Percentiles rank a stretch among this genome's conserved stretches.
Evolutionary conservation across 2,329 filamentous ascomycete genomes (phyloP).

Genomic region (Verticillium albo-atrum): DNA sequence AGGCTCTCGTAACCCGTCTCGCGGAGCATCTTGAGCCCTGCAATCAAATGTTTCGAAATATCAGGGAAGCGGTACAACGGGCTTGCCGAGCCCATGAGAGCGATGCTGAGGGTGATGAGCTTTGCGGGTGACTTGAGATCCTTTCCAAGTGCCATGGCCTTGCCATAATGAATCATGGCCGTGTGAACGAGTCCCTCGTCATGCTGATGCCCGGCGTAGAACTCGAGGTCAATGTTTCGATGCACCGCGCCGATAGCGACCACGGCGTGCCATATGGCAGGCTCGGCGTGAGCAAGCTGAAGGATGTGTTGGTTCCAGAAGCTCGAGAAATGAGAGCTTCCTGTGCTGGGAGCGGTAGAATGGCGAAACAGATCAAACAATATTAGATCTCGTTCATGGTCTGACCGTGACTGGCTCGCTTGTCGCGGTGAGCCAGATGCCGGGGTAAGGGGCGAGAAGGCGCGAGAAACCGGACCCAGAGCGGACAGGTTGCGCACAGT

Average conservation of each 20-base stretch:
- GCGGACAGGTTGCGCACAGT: constrained; percentile 20
- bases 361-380: constrained; percentile 30
- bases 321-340: constrained; percentile 19
- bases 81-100: constrained; percentile 24
- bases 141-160: constrained; percentile 21
- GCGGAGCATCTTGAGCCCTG: constrained; percentile 20
- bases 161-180: constrained; percentile 20
- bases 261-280: constrained; percentile 28
- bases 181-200: constrained; percentile 2
- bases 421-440: background rate
- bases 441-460: constrained; percentile 9
- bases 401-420: background rate
- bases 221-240: constrained; percentile 12
- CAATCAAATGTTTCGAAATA: constrained; percentile 23
- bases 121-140: constrained; percentile 18
- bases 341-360: constrained; percentile 21
- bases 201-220: background rate
- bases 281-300: constrained; percentile 27
- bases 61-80: constrained; percentile 25
- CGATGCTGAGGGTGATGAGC: constrained; percentile 25
- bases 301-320: constrained; percentile 27
- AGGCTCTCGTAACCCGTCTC: constrained; percentile 3
- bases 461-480: constrained; percentile 21
- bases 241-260: constrained; percentile 30
- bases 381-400: constrained; percentile 7